phyloP scores from a whole-genome alignment of 495 filamentous ascomycete species.

The Neurospora africana region DNA sequence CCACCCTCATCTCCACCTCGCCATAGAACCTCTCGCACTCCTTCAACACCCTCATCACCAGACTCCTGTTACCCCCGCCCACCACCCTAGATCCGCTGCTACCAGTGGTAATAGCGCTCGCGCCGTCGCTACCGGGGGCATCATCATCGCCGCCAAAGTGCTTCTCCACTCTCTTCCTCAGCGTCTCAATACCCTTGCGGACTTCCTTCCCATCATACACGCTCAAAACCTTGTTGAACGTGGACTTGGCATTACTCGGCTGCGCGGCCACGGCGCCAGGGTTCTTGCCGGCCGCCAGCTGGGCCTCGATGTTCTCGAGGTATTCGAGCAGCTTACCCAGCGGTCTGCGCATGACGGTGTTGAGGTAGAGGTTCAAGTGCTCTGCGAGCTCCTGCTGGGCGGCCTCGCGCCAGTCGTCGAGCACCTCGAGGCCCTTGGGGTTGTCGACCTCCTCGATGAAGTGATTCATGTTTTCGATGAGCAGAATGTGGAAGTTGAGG shows the following conservation, averaged over 20 bases:
- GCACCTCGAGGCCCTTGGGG: constrained; percentile 56
- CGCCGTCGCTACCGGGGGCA: not conserved
- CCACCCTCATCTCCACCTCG: constrained; percentile 59
- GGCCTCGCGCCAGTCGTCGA: constrained; percentile 69
- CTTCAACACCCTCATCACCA: constrained; percentile 69
- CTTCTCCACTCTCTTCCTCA: constrained; percentile 87
- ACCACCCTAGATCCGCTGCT: not conserved
- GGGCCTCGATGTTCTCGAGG: constrained; percentile 68
- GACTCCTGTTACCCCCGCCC: constrained; percentile 30
- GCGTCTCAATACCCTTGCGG: constrained; percentile 68
- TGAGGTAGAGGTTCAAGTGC: constrained; percentile 78
- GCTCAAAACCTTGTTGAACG: constrained; percentile 75
- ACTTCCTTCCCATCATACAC: constrained; percentile 75
- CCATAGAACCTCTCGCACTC: constrained; percentile 74
- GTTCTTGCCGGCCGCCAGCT: constrained; percentile 43
- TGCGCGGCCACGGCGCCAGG: constrained; percentile 50
- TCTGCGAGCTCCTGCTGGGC: constrained; percentile 74
- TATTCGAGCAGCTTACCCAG: constrained; percentile 86
- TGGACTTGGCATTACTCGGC: constrained; percentile 64
- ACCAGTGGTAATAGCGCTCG: not conserved
- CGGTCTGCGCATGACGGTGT: constrained; percentile 77
- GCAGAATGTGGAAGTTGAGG: constrained; percentile 89
- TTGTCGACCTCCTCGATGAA: constrained; percentile 80
- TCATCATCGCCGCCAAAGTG: constrained; percentile 89
- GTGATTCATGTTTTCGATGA: constrained; percentile 99